These are phyloP conservation scores for Pseudogymnoascus sp. DNA, from an alignment of 2,329 filamentous ascomycete genomes.

Conservation along the genomic window DNA sequence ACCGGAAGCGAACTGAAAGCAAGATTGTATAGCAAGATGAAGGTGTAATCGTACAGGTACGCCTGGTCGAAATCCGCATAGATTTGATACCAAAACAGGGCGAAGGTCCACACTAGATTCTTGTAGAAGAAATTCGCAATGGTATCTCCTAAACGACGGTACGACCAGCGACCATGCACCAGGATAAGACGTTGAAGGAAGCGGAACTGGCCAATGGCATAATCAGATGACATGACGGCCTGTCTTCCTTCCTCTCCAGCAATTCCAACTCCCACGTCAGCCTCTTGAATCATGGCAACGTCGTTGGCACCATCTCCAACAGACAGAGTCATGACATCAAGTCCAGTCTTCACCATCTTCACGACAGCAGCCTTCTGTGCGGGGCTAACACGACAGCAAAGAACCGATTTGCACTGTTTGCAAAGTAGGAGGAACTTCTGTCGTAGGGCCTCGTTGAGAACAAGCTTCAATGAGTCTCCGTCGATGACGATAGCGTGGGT, in stretches of 20 bases:
- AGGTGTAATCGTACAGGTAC: constrained; percentile 95
- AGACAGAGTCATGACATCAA: constrained; percentile 93
- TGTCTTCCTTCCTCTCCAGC: constrained; percentile 87
- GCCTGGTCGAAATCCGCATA: constrained; percentile 95
- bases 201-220: constrained; percentile 88
- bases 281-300: constrained; percentile 96
- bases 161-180: constrained; percentile 94
- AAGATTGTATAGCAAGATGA: constrained; percentile 93
- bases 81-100: constrained; percentile 95
- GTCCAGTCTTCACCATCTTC: constrained; percentile 83
- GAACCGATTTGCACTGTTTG: constrained; percentile 92
- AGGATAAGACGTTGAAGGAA: constrained; percentile 78
- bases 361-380: constrained; percentile 97
- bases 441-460: constrained; percentile 71
- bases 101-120: constrained; percentile 97
- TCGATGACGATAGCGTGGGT: constrained; percentile 94
- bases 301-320: constrained; percentile 94
- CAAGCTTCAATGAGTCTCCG: constrained; percentile 83
- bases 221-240: constrained; percentile 93
- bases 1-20: constrained; percentile 94
- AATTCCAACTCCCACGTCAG: constrained; percentile 93
- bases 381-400: constrained; percentile 95
- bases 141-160: constrained; percentile 81
- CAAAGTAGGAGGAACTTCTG: constrained; percentile 92
- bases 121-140: constrained; percentile 99